Conservation (phyloP, 164 flowering plant genomes). For the Vitis rupestris region DNA sequence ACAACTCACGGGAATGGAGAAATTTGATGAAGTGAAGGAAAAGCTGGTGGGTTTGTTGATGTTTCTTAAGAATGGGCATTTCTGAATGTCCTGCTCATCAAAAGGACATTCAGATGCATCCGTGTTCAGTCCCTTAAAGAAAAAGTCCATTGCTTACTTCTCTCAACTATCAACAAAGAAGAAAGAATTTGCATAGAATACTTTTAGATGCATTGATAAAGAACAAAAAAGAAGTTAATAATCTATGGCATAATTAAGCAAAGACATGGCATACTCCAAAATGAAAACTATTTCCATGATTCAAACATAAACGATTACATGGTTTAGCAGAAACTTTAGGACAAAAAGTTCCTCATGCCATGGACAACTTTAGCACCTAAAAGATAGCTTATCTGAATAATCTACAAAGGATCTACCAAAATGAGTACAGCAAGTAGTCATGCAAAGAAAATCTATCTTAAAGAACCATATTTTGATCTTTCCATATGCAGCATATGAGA, state of each 20-base stretch:
- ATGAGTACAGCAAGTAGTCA: too few relatives aligned
- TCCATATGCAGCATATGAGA: too few relatives aligned
- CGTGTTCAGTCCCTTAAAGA: slow-evolving; percentile 16
- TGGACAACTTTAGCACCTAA: too few relatives aligned
- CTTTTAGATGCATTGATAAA: neutral
- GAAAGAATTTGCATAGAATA: neutral
- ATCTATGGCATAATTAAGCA: neutral
- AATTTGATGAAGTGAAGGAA: slow-evolving; percentile 45
- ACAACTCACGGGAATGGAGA: slow-evolving; percentile 46
- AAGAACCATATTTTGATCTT: too few relatives aligned
- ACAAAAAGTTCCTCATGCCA: too few relatives aligned
- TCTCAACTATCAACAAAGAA: slow-evolving; percentile 8
- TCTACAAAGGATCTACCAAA: too few relatives aligned
- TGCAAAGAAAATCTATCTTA: too few relatives aligned
- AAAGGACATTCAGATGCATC: slow-evolving; percentile 31
- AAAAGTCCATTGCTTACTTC: slow-evolving; percentile 30
- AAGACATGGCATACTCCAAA: too few relatives aligned
- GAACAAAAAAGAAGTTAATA: neutral
- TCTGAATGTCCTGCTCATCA: slow-evolving; percentile 45
- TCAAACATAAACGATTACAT: too few relatives aligned
- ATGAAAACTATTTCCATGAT: too few relatives aligned
- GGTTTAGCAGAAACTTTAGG: too few relatives aligned
- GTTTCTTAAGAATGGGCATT: slow-evolving; percentile 78
- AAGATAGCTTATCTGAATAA: too few relatives aligned
- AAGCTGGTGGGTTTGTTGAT: slow-evolving; percentile 75